Conservation (phyloP, 1,284 basidiomycete genomes). For the Cutaneotrichosporon cutaneum region DNA sequence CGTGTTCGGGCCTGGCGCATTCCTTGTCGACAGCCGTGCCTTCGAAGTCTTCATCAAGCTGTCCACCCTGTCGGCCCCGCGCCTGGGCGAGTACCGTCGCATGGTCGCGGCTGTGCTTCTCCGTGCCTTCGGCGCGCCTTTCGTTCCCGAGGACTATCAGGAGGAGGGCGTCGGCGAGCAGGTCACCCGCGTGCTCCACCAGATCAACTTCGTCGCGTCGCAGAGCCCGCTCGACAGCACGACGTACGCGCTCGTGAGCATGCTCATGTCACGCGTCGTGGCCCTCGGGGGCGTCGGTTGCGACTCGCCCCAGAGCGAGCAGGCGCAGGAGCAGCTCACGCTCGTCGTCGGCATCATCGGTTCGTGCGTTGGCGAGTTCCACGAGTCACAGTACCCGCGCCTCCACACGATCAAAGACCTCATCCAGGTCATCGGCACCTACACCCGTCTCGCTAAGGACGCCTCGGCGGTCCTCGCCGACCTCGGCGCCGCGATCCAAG, state of each 20-base stretch:
- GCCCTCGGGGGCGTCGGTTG: conserved; percentile 65
- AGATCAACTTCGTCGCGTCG: conserved; percentile 77
- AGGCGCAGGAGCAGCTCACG: conserved; percentile 81
- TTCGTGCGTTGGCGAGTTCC: conserved; percentile 79
- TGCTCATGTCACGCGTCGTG: conserved; percentile 73
- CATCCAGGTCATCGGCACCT: conserved; percentile 70
- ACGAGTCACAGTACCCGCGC: conserved; percentile 69
- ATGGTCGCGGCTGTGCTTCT: conserved; percentile 80
- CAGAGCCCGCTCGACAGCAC: conserved; percentile 78
- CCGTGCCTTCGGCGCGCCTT: conserved; percentile 64
- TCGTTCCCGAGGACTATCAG: conserved; percentile 70
- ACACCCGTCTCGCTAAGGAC: conserved; percentile 81
- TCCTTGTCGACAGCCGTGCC: conserved; percentile 63
- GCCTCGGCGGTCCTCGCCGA: conserved; percentile 80
- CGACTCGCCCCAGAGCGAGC: conserved; percentile 63
- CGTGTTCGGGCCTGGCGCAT: conserved; percentile 61
- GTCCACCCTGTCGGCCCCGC: conserved; percentile 57
- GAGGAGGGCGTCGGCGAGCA: conserved; percentile 65
- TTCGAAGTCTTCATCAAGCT: conserved; percentile 69
- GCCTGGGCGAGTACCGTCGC: conserved; percentile 65
- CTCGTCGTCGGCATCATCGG: conserved; percentile 80
- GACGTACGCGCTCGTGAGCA: conserved; percentile 78
- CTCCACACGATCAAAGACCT: conserved; percentile 68
- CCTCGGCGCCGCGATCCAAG: conserved; percentile 76
- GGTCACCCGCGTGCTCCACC: conserved; percentile 81